Percentiles rank a stretch among this genome's conserved stretches.
These are phyloP conservation scores for Globisporangium carolinianum DNA, from an alignment of 352 stramenopile genomes.

Conservation along the genomic window DNA sequence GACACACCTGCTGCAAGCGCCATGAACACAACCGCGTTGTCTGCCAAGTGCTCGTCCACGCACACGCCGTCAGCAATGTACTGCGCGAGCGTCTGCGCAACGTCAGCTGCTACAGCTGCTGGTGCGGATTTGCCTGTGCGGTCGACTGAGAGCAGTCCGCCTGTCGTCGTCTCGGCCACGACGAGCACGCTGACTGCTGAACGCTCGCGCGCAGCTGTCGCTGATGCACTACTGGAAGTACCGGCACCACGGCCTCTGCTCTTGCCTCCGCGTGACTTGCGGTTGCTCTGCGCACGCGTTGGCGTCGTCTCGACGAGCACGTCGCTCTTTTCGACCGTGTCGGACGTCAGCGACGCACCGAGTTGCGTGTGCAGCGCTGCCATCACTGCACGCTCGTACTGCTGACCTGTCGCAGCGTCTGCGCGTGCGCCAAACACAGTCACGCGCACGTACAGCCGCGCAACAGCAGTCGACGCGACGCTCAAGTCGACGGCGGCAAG, in stretches of 20 bases:
- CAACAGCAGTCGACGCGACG: constrained; percentile 20
- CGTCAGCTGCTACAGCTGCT: constrained; percentile 22
- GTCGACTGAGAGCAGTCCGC: constrained; percentile 37
- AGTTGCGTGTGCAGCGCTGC: constrained; percentile 17
- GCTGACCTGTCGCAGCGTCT: constrained; percentile 26
- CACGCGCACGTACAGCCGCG: constrained; percentile 28
- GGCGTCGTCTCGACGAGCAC: constrained; percentile 22
- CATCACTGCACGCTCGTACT: constrained; percentile 29
- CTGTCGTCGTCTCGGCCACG: constrained; percentile 30
- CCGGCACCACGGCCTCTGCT: no score
- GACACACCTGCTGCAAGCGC: constrained; percentile 46
- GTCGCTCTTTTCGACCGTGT: constrained; percentile 19
- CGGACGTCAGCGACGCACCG: not conserved
- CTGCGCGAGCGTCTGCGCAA: constrained; percentile 15
- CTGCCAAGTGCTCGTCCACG: constrained; percentile 65
- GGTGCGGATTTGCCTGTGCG: constrained; percentile 35
- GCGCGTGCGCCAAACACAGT: constrained; percentile 34
- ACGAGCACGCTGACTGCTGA: constrained; percentile 30
- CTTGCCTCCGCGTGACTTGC: constrained; percentile 4
- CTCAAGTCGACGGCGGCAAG: constrained; percentile 37
- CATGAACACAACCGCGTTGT: constrained; percentile 71
- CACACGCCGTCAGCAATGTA: constrained; percentile 41
- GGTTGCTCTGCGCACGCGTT: constrained; percentile 2
- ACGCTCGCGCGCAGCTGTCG: no score
- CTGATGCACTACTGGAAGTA: no score